phyloP scores from a whole-genome alignment of 331 rosid species.

The Quercus tomentella region DNA sequence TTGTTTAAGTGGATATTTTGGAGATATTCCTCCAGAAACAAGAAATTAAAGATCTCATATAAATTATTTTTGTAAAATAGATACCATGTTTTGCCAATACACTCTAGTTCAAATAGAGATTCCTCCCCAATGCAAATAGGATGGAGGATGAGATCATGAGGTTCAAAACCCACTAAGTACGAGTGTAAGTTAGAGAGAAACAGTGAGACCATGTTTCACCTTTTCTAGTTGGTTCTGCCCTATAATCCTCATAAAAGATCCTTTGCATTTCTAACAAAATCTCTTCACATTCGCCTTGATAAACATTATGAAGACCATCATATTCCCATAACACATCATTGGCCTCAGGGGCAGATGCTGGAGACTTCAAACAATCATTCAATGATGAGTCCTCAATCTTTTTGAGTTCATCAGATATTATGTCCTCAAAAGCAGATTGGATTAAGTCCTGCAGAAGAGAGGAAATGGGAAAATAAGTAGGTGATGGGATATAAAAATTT shows the following conservation, averaged over 20 bases:
- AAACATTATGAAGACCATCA: conserved; percentile 41
- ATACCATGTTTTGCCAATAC: conserved; percentile 23
- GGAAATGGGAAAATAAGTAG: background rate
- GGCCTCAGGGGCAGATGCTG: conserved; percentile 13
- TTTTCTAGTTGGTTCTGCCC: conserved; percentile 27
- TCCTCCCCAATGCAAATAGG: too few species aligned
- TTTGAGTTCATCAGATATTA: conserved; percentile 65
- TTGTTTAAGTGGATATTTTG: background rate
- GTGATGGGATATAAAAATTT: background rate
- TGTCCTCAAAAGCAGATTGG: conserved; percentile 44
- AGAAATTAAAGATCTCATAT: background rate
- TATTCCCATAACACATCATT: conserved; percentile 68
- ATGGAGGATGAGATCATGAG: too few species aligned
- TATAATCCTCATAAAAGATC: conserved; percentile 72
- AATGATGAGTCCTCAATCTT: conserved; percentile 47
- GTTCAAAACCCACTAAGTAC: too few species aligned
- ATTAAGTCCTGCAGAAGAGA: conserved; percentile 44
- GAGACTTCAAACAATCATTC: background rate
- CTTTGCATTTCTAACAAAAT: conserved; percentile 73
- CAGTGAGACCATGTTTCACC: conserved; percentile 20
- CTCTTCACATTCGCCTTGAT: conserved; percentile 64
- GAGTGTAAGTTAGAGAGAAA: background rate
- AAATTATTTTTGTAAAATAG: background rate
- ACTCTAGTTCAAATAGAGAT: too few species aligned
- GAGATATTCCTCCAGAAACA: background rate